Percentiles rank a stretch among this genome's conserved stretches.
These are phyloP conservation scores for Excoecaria agallocha DNA, from an alignment of 345 rosid genomes.

Conservation along the genomic window DNA sequence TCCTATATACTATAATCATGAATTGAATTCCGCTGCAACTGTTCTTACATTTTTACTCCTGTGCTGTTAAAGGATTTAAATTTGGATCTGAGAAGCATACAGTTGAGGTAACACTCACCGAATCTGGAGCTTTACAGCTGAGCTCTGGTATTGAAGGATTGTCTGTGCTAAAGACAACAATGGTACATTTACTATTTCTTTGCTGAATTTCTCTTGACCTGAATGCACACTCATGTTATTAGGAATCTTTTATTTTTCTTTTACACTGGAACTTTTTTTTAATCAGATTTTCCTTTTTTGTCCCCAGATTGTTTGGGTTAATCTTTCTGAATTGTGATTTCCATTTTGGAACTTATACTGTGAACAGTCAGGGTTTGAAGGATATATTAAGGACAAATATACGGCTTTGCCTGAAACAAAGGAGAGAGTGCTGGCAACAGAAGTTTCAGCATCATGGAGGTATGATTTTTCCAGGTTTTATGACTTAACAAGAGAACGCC, in stretches of 20 bases:
- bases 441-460: constrained; percentile 87
- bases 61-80: constrained; percentile 65
- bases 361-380: constrained; percentile 94
- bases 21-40: neutral
- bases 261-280: neutral
- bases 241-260: neutral
- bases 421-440: constrained; percentile 89
- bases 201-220: neutral
- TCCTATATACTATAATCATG: neutral
- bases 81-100: constrained; percentile 93
- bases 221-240: constrained; percentile 12
- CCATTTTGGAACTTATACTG: constrained; percentile 16
- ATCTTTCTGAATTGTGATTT: constrained; percentile 12
- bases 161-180: constrained; percentile 83
- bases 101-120: constrained; percentile 56
- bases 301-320: neutral
- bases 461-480: constrained; percentile 22
- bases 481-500: neutral
- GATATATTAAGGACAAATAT: constrained; percentile 79
- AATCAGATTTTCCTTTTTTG: neutral
- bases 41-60: constrained; percentile 9
- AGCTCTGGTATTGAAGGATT: constrained; percentile 72
- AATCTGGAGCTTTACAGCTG: constrained; percentile 60
- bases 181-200: constrained; percentile 43
- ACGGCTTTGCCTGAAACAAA: constrained; percentile 87